A percentile compares a stretch with the other conserved stretches of the same genome.
phyloP scores from a whole-genome alignment of 495 filamentous ascomycete genomes.

The Cryomyces minteri region DNA sequence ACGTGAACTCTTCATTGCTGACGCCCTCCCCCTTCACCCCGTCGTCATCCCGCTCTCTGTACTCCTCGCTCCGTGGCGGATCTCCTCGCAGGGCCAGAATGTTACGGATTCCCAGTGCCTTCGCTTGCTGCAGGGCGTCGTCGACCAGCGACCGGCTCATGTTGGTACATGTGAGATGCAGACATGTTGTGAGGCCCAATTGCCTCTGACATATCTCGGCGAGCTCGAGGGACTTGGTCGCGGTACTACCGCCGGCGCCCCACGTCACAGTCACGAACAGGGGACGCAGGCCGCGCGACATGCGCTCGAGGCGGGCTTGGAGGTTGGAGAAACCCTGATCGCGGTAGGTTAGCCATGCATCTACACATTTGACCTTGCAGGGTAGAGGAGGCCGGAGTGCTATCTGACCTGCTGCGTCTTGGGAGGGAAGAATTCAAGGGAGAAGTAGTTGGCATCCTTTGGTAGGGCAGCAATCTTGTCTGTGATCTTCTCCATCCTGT shows the following conservation, averaged over 20 bases:
- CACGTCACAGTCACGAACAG: constrained; percentile 96
- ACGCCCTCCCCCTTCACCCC: constrained; percentile 13
- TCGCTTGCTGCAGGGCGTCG: constrained; percentile 76
- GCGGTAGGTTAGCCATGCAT: constrained; percentile 7
- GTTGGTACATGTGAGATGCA: constrained; percentile 95
- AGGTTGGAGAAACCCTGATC: constrained; percentile 72
- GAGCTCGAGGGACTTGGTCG: constrained; percentile 75
- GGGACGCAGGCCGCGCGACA: constrained; percentile 76
- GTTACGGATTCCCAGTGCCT: constrained; percentile 82
- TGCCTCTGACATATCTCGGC: constrained; percentile 91
- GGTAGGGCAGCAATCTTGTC: constrained; percentile 90
- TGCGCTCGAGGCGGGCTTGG: constrained; percentile 80
- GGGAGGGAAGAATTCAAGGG: constrained; percentile 96
- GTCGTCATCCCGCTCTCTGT: constrained; percentile 25
- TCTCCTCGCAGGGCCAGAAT: constrained; percentile 91
- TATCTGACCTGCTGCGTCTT: constrained; percentile 65
- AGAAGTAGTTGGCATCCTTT: constrained; percentile 69
- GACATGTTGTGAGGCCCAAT: constrained; percentile 78
- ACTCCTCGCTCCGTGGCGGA: constrained; percentile 77
- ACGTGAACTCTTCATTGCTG: constrained; percentile 67
- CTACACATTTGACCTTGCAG: neutral
- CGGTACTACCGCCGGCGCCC: constrained; percentile 89
- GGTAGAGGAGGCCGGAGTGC: constrained; percentile 3
- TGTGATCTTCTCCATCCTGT: constrained; percentile 72
- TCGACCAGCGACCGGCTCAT: constrained; percentile 81